Percentiles rank a stretch among this genome's conserved stretches.
These are phyloP conservation scores for Plasmopara muralis DNA, from an alignment of 352 stramenopile species.

Conservation along the genomic window DNA sequence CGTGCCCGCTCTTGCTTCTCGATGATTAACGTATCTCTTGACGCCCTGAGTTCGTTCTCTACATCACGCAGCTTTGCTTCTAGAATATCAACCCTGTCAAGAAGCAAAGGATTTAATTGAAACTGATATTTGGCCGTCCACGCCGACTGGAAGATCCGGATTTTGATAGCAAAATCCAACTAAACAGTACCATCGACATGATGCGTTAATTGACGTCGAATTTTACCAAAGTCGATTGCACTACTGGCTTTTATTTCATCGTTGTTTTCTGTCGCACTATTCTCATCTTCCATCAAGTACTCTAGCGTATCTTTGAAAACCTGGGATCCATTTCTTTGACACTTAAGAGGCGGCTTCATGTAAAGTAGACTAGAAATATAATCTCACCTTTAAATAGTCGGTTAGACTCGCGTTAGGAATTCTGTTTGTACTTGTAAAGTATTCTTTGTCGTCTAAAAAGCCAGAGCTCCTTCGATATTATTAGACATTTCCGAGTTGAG, in stretches of 20 bases:
- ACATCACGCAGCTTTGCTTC: conserved; percentile 7
- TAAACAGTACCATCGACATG: not conserved
- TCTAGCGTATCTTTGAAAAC: conserved; percentile 8
- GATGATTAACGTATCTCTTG: conserved; percentile 2
- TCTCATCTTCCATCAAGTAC: conserved; percentile 4
- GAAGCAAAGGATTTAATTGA: not conserved
- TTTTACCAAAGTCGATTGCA: not conserved
- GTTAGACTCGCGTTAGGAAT: conserved; percentile 1
- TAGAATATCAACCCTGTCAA: conserved; percentile 10
- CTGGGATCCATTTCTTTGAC: not conserved
- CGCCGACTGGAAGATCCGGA: conserved; percentile 6
- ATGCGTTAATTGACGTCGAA: not conserved
- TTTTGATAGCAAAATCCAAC: conserved; percentile 6
- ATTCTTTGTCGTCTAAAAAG: conserved; percentile 8
- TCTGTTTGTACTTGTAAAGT: conserved; percentile 8
- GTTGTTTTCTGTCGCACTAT: not conserved
- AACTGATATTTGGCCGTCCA: conserved; percentile 10
- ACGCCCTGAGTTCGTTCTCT: conserved; percentile 1
- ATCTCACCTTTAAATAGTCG: conserved; percentile 6
- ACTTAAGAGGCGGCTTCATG: no score
- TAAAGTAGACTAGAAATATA: no score
- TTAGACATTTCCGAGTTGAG: not conserved
- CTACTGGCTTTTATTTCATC: not conserved
- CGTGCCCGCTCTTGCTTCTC: not conserved
- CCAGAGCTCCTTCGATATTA: not conserved